These are phyloP conservation scores for Ogataea degrootiae DNA, from an alignment of 805 yeast species.

Conservation along the genomic window DNA sequence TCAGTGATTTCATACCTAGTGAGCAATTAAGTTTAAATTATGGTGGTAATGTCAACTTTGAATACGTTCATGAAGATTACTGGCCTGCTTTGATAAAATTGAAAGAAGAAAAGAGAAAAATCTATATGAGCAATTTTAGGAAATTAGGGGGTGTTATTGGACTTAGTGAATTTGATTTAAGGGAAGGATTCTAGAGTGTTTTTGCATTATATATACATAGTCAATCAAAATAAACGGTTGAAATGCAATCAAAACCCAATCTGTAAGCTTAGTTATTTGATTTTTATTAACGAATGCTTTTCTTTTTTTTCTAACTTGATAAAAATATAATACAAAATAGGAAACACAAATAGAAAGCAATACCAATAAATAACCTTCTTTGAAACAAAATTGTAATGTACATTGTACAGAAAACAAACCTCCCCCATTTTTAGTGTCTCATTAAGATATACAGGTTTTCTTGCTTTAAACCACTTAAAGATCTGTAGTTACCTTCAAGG, in stretches of 20 bases:
- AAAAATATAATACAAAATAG: no score
- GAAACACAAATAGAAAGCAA: not conserved
- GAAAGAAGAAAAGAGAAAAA: constrained; percentile 50
- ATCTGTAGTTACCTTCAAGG: constrained; percentile 91
- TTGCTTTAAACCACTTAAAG: constrained; percentile 83
- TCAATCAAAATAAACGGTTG: not conserved
- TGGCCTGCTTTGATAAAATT: constrained; percentile 71
- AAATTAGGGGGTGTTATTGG: constrained; percentile 73
- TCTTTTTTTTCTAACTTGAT: no score
- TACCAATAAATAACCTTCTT: not conserved
- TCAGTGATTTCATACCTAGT: constrained; percentile 71
- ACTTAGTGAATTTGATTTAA: constrained; percentile 73
- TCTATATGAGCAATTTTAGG: constrained; percentile 62
- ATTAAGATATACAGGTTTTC: constrained; percentile 88
- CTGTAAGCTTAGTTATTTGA: not conserved
- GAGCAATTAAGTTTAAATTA: constrained; percentile 77
- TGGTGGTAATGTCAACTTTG: constrained; percentile 84
- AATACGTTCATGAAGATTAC: constrained; percentile 72
- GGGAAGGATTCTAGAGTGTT: constrained; percentile 33
- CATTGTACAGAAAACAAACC: no score
- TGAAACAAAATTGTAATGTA: not conserved
- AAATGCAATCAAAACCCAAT: no score
- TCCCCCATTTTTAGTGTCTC: constrained; percentile 42
- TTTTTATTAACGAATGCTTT: not conserved
- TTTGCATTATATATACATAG: not conserved